Percentiles rank a stretch among this genome's conserved stretches.
Evolutionary conservation across 1,284 basidiomycete species (phyloP).

Genomic region (Amylostereum chailletii): DNA sequence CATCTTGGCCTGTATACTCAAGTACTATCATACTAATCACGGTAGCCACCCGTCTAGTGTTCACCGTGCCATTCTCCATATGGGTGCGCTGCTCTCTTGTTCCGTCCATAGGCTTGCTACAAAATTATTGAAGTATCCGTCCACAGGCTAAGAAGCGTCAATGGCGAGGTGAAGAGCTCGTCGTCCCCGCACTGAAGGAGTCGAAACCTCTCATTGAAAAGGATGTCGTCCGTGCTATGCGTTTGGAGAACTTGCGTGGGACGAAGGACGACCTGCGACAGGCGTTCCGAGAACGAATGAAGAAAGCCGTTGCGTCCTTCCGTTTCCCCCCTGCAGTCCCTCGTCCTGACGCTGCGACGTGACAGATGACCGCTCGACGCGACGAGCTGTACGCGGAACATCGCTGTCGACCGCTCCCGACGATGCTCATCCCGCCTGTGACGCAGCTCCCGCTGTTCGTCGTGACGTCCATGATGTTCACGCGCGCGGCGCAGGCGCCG

Average conservation of each 20-base stretch:
- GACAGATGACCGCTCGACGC: constrained; percentile 45
- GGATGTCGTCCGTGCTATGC: constrained; percentile 51
- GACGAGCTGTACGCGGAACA: constrained; percentile 52
- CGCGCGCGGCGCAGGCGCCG: constrained; percentile 45
- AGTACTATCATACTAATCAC: constrained; percentile 74
- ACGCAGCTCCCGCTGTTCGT: constrained; percentile 72
- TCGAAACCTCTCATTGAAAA: constrained; percentile 45
- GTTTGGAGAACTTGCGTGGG: constrained; percentile 39
- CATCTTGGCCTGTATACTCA: constrained; percentile 61
- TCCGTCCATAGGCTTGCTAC: not conserved
- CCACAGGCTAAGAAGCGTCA: constrained; percentile 55
- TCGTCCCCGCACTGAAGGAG: constrained; percentile 55
- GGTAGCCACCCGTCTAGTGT: constrained; percentile 49
- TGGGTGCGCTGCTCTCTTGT: constrained; percentile 50
- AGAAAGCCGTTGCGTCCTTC: constrained; percentile 11
- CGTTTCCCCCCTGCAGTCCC: not conserved
- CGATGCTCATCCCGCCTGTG: constrained; percentile 54
- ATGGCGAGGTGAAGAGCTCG: constrained; percentile 56
- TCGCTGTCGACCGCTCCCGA: constrained; percentile 47
- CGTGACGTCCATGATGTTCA: constrained; percentile 50
- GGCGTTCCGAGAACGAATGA: constrained; percentile 37
- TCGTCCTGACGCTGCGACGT: not conserved
- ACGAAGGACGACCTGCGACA: constrained; percentile 44
- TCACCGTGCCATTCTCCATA: constrained; percentile 69
- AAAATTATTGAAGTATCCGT: constrained; percentile 1